These are phyloP conservation scores for Metschnikowia koreensis DNA, from an alignment of 805 yeast genomes.

Conservation along the genomic window DNA sequence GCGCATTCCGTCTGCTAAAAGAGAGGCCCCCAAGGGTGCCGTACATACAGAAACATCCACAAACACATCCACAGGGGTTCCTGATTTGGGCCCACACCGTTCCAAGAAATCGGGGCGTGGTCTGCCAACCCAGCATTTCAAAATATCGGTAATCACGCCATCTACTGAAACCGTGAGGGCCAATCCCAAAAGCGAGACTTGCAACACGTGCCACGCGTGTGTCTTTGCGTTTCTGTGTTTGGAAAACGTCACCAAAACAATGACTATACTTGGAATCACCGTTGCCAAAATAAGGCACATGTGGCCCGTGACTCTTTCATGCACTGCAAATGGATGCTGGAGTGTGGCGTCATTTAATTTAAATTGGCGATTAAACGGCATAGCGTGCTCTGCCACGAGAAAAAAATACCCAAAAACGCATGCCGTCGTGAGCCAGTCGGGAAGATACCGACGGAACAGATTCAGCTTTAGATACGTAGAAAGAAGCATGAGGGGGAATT, in stretches of 20 bases:
- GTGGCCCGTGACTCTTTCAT: conserved; percentile 30
- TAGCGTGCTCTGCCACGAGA: conserved; percentile 29
- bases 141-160: conserved; percentile 36
- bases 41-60: conserved; percentile 25
- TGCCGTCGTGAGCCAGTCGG: conserved; percentile 33
- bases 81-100: conserved; percentile 15
- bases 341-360: conserved; percentile 29
- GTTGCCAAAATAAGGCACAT: conserved; percentile 29
- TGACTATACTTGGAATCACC: conserved; percentile 25
- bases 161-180: conserved; percentile 26
- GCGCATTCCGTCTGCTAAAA: conserved; percentile 51
- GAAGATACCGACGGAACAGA: conserved; percentile 22
- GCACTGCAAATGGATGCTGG: conserved; percentile 34
- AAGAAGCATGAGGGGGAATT: conserved; percentile 10
- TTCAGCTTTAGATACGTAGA: conserved; percentile 16
- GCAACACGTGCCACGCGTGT: conserved; percentile 24
- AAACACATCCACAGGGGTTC: conserved; percentile 15
- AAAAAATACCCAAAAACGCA: conserved; percentile 28
- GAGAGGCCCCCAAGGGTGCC: conserved; percentile 23
- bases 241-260: conserved; percentile 13
- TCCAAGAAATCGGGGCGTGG: conserved; percentile 21
- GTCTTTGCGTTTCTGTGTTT: conserved; percentile 12
- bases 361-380: conserved; percentile 38
- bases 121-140: conserved; percentile 34
- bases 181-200: conserved; percentile 32